A percentile compares a stretch with the other conserved stretches of the same genome.
phyloP scores from a whole-genome alignment of 2,329 filamentous ascomycete species.

The Colletotrichum filicis region DNA sequence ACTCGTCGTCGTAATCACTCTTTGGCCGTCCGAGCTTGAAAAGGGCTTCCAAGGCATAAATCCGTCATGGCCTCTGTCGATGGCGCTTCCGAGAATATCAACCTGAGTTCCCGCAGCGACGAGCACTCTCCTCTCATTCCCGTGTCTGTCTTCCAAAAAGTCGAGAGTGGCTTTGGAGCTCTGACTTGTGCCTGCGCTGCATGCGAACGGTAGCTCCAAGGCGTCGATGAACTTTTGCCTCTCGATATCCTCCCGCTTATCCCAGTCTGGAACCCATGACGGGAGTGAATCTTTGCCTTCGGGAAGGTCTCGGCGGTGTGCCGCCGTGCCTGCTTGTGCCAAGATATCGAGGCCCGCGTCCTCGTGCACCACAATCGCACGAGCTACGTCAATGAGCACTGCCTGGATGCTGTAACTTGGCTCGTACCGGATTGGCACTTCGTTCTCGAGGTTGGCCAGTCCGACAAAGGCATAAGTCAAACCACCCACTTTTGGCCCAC shows the following conservation, averaged over 20 bases:
- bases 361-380: not conserved
- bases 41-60: not conserved
- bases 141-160: not conserved
- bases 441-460: not conserved
- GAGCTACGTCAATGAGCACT: not conserved
- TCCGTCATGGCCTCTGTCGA: not conserved
- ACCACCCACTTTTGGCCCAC: no score
- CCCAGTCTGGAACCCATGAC: not conserved
- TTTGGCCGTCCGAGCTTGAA: not conserved
- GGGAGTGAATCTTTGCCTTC: not conserved
- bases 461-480: not conserved
- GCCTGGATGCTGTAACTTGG: not conserved
- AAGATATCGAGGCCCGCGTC: not conserved
- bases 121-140: not conserved
- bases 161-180: not conserved
- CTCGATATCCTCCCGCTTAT: not conserved
- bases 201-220: not conserved
- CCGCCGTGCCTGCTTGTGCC: not conserved
- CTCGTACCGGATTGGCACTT: not conserved
- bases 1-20: not conserved
- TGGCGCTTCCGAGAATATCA: not conserved
- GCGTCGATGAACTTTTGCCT: not conserved
- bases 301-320: not conserved
- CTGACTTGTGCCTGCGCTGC: no score
- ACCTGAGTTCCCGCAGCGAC: not conserved